phyloP scores from a whole-genome alignment of 2,329 filamentous ascomycete genomes.

The Aspergillus sp. region DNA sequence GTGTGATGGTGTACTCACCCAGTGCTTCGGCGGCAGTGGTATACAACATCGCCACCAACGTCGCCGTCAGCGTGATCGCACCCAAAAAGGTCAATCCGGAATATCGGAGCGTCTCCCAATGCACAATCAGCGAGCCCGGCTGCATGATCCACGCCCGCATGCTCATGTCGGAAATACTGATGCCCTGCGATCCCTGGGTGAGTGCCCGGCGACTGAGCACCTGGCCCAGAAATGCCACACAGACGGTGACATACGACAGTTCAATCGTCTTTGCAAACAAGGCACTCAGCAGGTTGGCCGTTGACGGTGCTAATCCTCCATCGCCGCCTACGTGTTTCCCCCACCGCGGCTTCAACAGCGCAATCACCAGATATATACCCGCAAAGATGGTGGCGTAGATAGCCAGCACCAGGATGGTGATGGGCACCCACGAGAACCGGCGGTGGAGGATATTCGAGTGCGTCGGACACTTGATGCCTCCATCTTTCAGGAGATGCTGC shows the following conservation, averaged over 20 bases:
- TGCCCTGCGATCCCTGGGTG: slow-evolving; percentile 54
- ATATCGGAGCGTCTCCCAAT: slow-evolving; percentile 61
- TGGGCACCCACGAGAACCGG: no score
- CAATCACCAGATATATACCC: no score
- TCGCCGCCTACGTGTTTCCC: no score
- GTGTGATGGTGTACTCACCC: slow-evolving; percentile 21
- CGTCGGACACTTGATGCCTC: no score
- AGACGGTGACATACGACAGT: slow-evolving; percentile 71
- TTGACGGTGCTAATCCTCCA: slow-evolving; percentile 53
- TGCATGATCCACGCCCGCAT: slow-evolving; percentile 74
- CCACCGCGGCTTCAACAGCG: no score
- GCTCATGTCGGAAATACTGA: slow-evolving; percentile 70
- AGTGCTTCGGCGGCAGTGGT: slow-evolving; percentile 72
- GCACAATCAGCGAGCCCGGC: slow-evolving; percentile 67
- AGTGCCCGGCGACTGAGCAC: slow-evolving; percentile 67
- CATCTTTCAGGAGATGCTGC: no score
- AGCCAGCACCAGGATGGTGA: no score
- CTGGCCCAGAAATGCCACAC: slow-evolving; percentile 71
- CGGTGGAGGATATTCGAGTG: no score
- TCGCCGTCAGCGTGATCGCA: slow-evolving; percentile 58
- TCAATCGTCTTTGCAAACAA: slow-evolving; percentile 73
- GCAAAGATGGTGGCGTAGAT: no score
- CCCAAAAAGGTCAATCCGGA: slow-evolving; percentile 63
- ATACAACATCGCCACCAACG: slow-evolving; percentile 65
- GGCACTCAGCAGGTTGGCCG: slow-evolving; percentile 63